phyloP scores from a whole-genome alignment of 805 yeast genomes.

The Ogataea paradorogensis region DNA sequence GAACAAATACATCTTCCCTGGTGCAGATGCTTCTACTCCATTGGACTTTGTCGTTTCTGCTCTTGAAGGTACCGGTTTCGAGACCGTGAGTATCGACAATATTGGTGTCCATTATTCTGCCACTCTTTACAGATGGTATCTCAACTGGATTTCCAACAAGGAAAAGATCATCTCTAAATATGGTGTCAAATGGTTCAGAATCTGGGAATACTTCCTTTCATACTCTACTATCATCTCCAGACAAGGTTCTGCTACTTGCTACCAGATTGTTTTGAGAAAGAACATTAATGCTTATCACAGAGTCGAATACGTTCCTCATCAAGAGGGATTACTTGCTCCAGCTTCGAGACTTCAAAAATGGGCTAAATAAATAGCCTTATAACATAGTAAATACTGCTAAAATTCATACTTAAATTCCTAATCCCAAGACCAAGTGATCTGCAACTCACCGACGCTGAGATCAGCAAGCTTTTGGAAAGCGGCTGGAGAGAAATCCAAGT shows the following conservation, averaged over 20 bases:
- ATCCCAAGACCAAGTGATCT: slow-evolving; percentile 45
- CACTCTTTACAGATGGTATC: slow-evolving; percentile 90
- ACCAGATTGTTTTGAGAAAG: slow-evolving; percentile 87
- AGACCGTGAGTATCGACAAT: slow-evolving; percentile 77
- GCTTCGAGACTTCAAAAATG: slow-evolving; percentile 53
- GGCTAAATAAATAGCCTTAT: slow-evolving; percentile 40
- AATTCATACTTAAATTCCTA: too few relatives aligned
- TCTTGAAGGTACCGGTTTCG: slow-evolving; percentile 83
- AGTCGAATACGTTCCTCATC: slow-evolving; percentile 73
- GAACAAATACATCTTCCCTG: slow-evolving; percentile 96
- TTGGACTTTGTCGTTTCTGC: slow-evolving; percentile 74
- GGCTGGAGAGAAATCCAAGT: slow-evolving; percentile 53
- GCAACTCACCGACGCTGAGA: slow-evolving; percentile 42
- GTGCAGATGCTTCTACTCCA: slow-evolving; percentile 96
- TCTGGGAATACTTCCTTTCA: slow-evolving; percentile 90
- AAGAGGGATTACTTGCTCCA: slow-evolving; percentile 68
- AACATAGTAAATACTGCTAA: too few relatives aligned
- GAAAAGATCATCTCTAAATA: slow-evolving; percentile 74
- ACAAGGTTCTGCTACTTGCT: slow-evolving; percentile 92
- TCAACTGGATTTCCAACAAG: slow-evolving; percentile 87
- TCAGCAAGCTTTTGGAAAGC: slow-evolving; percentile 50
- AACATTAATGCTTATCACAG: slow-evolving; percentile 83
- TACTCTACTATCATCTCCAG: slow-evolving; percentile 80
- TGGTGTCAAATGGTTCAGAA: slow-evolving; percentile 87
- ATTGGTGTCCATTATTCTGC: slow-evolving; percentile 92